Percentiles rank a stretch among this genome's conserved stretches.
Evolutionary conservation across 495 filamentous ascomycete species (phyloP).

Genomic region (Penicillium arizonense): DNA sequence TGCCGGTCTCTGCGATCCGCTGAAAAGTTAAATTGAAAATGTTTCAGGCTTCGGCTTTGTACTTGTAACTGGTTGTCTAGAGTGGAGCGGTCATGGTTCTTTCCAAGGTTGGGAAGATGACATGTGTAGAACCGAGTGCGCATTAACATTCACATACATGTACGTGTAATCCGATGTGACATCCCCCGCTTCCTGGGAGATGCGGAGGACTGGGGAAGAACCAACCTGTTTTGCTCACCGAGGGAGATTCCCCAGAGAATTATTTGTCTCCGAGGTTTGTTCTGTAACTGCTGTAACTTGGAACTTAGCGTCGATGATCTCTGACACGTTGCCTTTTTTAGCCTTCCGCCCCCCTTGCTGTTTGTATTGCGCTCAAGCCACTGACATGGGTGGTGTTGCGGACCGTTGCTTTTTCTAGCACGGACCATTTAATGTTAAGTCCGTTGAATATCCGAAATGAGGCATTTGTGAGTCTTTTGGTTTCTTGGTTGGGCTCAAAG

Average conservation of each 20-base stretch:
- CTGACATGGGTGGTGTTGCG: not conserved
- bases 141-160: too few species aligned
- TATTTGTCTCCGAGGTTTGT: not conserved
- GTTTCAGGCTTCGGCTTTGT: not conserved
- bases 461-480: too few species aligned
- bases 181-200: slow-evolving; percentile 5
- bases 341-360: not conserved
- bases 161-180: not conserved
- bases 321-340: not conserved
- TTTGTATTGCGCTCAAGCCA: slow-evolving; percentile 1
- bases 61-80: not conserved
- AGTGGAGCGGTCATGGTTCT: not conserved
- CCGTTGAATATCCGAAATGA: too few species aligned
- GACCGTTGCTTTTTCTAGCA: too few species aligned
- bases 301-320: not conserved
- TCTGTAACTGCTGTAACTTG: not conserved
- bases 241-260: not conserved
- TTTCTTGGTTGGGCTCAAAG: too few species aligned
- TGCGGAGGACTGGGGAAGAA: slow-evolving; percentile 6
- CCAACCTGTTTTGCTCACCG: slow-evolving; percentile 3
- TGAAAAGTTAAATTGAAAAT: slow-evolving; percentile 1
- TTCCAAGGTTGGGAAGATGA: not conserved
- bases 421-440: too few species aligned
- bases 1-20: not conserved
- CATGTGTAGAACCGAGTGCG: too few species aligned